These are phyloP conservation scores for Aspergillus transmontanensis DNA, from an alignment of 2,329 filamentous ascomycete genomes.

Conservation along the genomic window DNA sequence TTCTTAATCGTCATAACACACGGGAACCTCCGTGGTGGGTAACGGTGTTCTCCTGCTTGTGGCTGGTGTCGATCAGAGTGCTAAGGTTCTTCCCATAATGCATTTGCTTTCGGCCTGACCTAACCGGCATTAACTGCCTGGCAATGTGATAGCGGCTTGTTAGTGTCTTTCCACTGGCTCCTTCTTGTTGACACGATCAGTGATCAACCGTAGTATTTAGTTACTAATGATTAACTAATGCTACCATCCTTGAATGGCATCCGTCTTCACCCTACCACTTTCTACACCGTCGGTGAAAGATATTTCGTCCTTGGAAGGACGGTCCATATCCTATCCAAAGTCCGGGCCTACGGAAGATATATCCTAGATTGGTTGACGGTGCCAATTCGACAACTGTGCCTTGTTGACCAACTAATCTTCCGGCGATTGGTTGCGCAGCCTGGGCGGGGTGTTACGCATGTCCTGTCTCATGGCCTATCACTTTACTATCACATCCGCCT, in stretches of 20 bases:
- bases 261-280: too few relatives aligned
- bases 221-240: neutral
- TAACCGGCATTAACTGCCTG: conserved; percentile 12
- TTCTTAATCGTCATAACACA: neutral
- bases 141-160: neutral
- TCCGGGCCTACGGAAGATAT: neutral
- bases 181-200: neutral
- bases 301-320: neutral
- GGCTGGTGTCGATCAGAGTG: conserved; percentile 19
- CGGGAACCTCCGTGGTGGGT: neutral
- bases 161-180: neutral
- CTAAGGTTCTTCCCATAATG: conserved; percentile 16
- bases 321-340: neutral
- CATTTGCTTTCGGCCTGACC: conserved; percentile 17
- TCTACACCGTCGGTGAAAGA: neutral
- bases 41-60: conserved; percentile 16
- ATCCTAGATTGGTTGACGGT: neutral
- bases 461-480: neutral
- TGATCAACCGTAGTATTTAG: neutral
- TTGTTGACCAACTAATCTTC: neutral
- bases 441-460: neutral
- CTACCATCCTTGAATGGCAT: neutral
- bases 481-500: neutral
- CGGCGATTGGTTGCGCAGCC: neutral
- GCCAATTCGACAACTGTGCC: neutral